Conservation (phyloP, 139 green algal genomes). For the Chara braunii region DNA sequence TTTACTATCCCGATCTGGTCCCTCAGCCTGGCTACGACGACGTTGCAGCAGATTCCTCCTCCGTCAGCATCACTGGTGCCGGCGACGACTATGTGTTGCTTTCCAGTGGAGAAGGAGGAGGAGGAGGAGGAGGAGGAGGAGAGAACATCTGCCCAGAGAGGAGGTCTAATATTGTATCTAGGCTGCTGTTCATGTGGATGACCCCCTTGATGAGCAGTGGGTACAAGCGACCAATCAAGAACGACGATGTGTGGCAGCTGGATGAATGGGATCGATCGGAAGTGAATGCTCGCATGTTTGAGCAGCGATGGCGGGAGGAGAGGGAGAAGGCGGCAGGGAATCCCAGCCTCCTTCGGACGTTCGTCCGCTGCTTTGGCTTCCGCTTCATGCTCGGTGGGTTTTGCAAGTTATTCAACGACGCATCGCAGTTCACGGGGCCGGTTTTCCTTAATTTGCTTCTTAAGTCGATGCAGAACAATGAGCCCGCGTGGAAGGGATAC, state of each 20-base stretch:
- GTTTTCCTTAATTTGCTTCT: slow-evolving; percentile 23
- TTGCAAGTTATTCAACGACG: slow-evolving; percentile 10
- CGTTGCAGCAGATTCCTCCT: not conserved
- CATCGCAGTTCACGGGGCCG: slow-evolving; percentile 33
- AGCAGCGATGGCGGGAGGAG: slow-evolving; percentile 4
- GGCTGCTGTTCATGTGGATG: slow-evolving; percentile 37
- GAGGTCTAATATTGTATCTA: slow-evolving; percentile 12
- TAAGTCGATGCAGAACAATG: slow-evolving; percentile 25
- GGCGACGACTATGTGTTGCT: not conserved
- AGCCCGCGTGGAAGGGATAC: slow-evolving; percentile 36
- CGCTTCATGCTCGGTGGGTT: not conserved
- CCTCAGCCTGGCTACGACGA: not conserved
- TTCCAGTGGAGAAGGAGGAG: not conserved
- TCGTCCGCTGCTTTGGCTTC: slow-evolving; percentile 21
- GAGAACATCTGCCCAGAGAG: slow-evolving; percentile 1
- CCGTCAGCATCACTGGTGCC: not conserved
- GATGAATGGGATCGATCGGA: slow-evolving; percentile 17
- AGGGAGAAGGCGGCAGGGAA: not conserved
- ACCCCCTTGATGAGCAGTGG: slow-evolving; percentile 19
- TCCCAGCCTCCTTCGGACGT: slow-evolving; percentile 21
- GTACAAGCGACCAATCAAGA: slow-evolving; percentile 10
- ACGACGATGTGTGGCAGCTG: slow-evolving; percentile 29
- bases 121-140: not conserved
- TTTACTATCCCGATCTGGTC: slow-evolving; percentile 6
- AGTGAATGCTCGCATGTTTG: slow-evolving; percentile 12